Evolutionary conservation across 2,329 filamentous ascomycete genomes (phyloP), one percentile per base, ranked within the genome.

Genomic region (Claviceps arundinis): DNA sequence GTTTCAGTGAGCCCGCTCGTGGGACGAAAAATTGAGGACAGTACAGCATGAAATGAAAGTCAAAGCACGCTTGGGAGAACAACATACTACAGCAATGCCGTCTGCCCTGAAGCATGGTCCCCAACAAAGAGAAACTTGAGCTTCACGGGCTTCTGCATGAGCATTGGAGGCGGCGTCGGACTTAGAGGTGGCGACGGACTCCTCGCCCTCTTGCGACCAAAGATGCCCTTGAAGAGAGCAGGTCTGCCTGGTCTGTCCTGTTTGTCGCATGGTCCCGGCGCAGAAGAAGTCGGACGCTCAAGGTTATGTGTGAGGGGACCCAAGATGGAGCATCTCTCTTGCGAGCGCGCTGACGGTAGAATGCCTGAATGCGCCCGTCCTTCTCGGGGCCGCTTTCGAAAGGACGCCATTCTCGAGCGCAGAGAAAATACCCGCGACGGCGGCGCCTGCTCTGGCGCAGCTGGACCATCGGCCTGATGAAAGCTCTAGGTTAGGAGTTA

Each of bases 71-170:
- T n/a, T 4, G 6, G 2, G 45, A 16, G 8, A 40, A 8, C 30
- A n/a, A 50, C 65, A 50, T 44, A 70, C 68, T 68, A 70, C 17
- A 70, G 57, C 51, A 70, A 56, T 11, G 66, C 68, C 1, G 68
- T 70, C 58, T 70, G 68, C 2, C 68, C 68, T 1, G 60, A 58
- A 0, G 48, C 51, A 2, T 57, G 57, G 17, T 61, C 60, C 0
- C 68, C 68, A 1, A 70, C 65, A 53, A 69, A 70, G 52, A 70
- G 53, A 52, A 68, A 68, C 41, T 64, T 67, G 26, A 70, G 52
- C 11, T 59, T 57, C 9, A 65, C 49, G 4, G 48, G 46, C 34
- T 26, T 34, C 13, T 16, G 37, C 1, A 24, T 6, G 42, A 44
- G 42, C n/a, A 44, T 14, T 14, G 19, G 11, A 44, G 41, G 41